Evolutionary conservation across 2,329 filamentous ascomycete species (phyloP).

Genomic region (Cladosporium austrohemisphaericum): DNA sequence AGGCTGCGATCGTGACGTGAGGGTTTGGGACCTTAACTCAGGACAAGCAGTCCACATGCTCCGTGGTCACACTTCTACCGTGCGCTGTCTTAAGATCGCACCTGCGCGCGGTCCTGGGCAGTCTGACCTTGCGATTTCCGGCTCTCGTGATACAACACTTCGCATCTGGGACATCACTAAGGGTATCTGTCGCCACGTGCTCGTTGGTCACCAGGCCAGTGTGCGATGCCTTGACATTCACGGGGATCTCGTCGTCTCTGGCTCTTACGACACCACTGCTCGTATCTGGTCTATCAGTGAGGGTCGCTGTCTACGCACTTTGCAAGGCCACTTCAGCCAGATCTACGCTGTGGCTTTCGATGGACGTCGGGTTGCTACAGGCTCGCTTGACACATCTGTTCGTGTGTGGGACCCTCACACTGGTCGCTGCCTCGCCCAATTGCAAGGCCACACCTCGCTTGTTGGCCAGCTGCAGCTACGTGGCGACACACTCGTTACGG

Average conservation of each 20-base stretch:
- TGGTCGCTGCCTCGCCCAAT: conserved; percentile 74
- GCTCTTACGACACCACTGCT: conserved; percentile 95
- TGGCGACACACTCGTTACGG: conserved; percentile 89
- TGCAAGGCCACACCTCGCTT: conserved; percentile 94
- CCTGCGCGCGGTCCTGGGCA: conserved; percentile 50
- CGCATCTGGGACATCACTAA: conserved; percentile 91
- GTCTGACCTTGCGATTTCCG: conserved; percentile 83
- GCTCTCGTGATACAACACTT: conserved; percentile 89
- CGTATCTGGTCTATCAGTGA: conserved; percentile 98
- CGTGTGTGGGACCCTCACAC: conserved; percentile 74
- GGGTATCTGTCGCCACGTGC: conserved; percentile 82
- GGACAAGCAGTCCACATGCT: conserved; percentile 77
- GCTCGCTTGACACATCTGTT: conserved; percentile 93
- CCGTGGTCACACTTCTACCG: conserved; percentile 92
- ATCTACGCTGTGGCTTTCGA: conserved; percentile 99
- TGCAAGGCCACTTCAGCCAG: conserved; percentile 94
- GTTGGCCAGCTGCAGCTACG: conserved; percentile 96
- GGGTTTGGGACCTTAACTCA: conserved; percentile 93
- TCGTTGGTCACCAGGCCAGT: conserved; percentile 92
- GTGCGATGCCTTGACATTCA: conserved; percentile 94
- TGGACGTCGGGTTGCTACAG: conserved; percentile 86
- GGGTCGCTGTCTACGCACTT: conserved; percentile 82
- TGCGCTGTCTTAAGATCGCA: conserved; percentile 96
- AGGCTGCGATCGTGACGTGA: conserved; percentile 91
- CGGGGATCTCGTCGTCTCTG: conserved; percentile 94